Evolutionary conservation across 768 basidiomycete genomes (phyloP), one percentile per base, ranked within the genome.

Genomic region (Calocybe cyanea): DNA sequence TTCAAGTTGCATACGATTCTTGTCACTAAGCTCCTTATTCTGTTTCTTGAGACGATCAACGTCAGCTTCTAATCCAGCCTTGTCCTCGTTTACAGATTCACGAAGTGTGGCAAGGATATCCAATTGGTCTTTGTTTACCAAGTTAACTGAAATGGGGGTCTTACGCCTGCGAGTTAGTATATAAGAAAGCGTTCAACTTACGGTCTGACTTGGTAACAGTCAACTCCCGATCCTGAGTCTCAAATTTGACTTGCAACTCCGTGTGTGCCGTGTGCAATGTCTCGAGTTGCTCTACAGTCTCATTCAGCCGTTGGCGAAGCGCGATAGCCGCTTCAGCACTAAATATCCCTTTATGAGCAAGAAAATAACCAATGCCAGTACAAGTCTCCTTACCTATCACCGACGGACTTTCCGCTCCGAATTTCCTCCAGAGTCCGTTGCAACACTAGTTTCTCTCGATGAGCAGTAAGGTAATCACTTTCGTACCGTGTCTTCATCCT

Each of bases 51-150:
- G 63, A 28, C 72, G 72, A 20, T 75, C 75, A 28, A 87, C 63
- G 44, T 94, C 87, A 1, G 67, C 69, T 58, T 88, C 87, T 8
- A 94, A 73, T 11, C 70, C 77, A 10, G 75, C 73, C 63, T 92
- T 92, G 64, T 97, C 94, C 60, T 88, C 85, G 58, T 85, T 86
- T 34, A 95, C 88, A 1, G 88, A 92, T 48, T 92, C 90, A 33
- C 94, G 83, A 20, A 96, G 69, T 5, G 82, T 82, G 2, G 83
- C 76, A 24, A 98, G 81, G 47, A 94, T 92, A 42, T 94, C 93
- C 17, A 93, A 70, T 61, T 97, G 92, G 60, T 96, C 92, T 62
- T 90, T 92, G 70, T 92, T 88, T 36, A 97, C 86, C 35, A 98
- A 76, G 36, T 80, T 87, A 58, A 97, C 93, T 95, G 6, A 38